These are phyloP conservation scores for Gracilaria gracilis DNA, from an alignment of 23 red algal species.

Conservation along the genomic window DNA sequence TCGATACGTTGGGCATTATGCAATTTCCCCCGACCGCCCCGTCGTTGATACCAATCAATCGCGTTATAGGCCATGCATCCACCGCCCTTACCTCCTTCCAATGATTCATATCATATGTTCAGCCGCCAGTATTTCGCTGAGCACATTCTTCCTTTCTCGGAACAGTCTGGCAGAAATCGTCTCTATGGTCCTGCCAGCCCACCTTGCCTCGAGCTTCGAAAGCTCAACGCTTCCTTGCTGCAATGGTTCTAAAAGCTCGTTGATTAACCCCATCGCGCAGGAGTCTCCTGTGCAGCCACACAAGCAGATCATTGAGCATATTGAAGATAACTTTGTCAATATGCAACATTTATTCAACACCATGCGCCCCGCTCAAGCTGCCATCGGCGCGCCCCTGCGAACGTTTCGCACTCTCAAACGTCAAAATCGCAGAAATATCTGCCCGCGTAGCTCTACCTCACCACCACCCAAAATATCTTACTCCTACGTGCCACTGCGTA, in stretches of 20 bases:
- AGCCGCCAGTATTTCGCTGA: slow-evolving; percentile 56
- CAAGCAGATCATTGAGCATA: slow-evolving; percentile 13
- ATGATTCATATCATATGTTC: slow-evolving; percentile 65
- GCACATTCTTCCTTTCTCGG: slow-evolving; percentile 27
- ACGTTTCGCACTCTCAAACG: neutral
- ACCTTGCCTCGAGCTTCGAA: slow-evolving; percentile 46
- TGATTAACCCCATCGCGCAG: slow-evolving; percentile 17
- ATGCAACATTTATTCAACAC: slow-evolving; percentile 71
- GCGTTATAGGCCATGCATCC: slow-evolving; percentile 27
- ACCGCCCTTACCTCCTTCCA: slow-evolving; percentile 36
- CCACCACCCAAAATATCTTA: neutral
- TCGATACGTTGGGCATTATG: too few relatives aligned
- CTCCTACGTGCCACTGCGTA: neutral
- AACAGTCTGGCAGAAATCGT: slow-evolving; percentile 35
- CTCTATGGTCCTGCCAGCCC: slow-evolving; percentile 39
- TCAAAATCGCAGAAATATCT: neutral
- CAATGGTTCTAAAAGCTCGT: slow-evolving; percentile 55
- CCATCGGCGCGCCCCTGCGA: slow-evolving; percentile 20
- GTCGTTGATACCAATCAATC: slow-evolving; percentile 59
- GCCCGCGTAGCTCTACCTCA: neutral
- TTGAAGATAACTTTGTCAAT: slow-evolving; percentile 58
- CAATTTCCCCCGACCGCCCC: slow-evolving; percentile 65
- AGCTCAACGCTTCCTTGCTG: slow-evolving; percentile 40
- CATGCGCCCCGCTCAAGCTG: slow-evolving; percentile 64
- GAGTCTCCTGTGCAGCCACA: slow-evolving; percentile 34